Percentiles rank a stretch among this genome's conserved stretches.
phyloP scores from a whole-genome alignment of 495 filamentous ascomycete species.

The Bryoglossum gracile region DNA sequence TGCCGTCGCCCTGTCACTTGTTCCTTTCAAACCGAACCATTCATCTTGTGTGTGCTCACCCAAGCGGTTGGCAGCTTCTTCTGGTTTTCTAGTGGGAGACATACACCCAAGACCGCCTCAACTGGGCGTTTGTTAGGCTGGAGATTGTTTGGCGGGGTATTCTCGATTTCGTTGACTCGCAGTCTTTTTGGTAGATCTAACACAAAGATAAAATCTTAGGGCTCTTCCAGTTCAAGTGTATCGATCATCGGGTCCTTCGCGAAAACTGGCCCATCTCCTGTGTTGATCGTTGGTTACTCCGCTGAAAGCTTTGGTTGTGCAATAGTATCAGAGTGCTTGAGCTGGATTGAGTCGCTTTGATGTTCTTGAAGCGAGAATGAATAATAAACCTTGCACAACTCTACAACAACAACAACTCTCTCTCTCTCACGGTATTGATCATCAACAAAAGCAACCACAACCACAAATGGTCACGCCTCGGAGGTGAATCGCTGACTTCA shows the following conservation, averaged over 20 bases:
- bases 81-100: constrained; percentile 21
- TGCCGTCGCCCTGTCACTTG: not conserved
- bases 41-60: constrained; percentile 11
- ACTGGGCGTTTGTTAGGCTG: constrained; percentile 10
- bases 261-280: too few relatives aligned
- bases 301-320: too few relatives aligned
- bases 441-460: not conserved
- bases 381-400: not conserved
- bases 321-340: too few relatives aligned
- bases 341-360: too few relatives aligned
- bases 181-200: not conserved
- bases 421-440: not conserved
- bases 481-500: not conserved
- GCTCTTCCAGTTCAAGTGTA: too few relatives aligned
- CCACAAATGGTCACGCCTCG: not conserved
- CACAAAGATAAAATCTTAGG: too few relatives aligned
- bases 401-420: not conserved
- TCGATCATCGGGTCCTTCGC: too few relatives aligned
- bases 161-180: not conserved
- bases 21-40: not conserved
- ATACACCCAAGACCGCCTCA: constrained; percentile 23
- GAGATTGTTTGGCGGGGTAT: constrained; percentile 25
- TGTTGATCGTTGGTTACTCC: too few relatives aligned
- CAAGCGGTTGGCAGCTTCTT: constrained; percentile 13
- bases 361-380: constrained; percentile 6